Base-by-base conservation (phyloP, 2,329 filamentous ascomycete species). In the Drechslerella coelobrocha region DNA sequence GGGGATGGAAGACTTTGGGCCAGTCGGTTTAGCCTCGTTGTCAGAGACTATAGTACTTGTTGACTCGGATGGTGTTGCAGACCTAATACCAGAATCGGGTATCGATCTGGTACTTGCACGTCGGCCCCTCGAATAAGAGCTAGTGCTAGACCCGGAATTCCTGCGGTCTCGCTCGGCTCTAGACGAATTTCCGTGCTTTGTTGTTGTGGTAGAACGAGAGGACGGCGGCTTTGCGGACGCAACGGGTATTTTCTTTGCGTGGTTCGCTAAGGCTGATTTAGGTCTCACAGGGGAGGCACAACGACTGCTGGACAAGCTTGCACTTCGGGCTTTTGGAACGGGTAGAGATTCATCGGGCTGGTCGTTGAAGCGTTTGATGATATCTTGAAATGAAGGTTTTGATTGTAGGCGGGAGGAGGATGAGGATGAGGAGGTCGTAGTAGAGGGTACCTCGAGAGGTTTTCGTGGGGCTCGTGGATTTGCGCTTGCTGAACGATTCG, bases 331-430 rank as follows among this genome's bases (percentile, higher is more conserved):
- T 68, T 68, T 68, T 2, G 63, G 63, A 50, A 68, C 17, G n/a
- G 63, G 63, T 17, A 68, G 26, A 9, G 63, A 61, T 52, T 68
- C 63, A 51, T 68, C 63, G 27, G 56, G 56, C 26, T 68, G 63
- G 56, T 68, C 63, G 37, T 68, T 68, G 51, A 68, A 68, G 31
- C 63, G 63, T 56, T 68, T 68, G 31, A 68, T 68, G 21, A 68
- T 68, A 56, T 68, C 63, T 26, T 68, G 63, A 51, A 68, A 68
- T 19, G 63, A 68, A 45, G 63, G 63, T 48, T 68, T 68, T 17
- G 56, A 55, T 61, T 68, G 55, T 9, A 68, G 50, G 47, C 54
- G 56, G 37, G 61, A 57, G 37, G 63, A 10, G 34, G n/a, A n/a
- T n/a, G n/a, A 54, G 48, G 61, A 10, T 23, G 54, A 4, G 24